Evolutionary conservation across 768 basidiomycete species (phyloP), one percentile per base, ranked within the genome.

Genomic region (Kwoniella mangroviensis): DNA sequence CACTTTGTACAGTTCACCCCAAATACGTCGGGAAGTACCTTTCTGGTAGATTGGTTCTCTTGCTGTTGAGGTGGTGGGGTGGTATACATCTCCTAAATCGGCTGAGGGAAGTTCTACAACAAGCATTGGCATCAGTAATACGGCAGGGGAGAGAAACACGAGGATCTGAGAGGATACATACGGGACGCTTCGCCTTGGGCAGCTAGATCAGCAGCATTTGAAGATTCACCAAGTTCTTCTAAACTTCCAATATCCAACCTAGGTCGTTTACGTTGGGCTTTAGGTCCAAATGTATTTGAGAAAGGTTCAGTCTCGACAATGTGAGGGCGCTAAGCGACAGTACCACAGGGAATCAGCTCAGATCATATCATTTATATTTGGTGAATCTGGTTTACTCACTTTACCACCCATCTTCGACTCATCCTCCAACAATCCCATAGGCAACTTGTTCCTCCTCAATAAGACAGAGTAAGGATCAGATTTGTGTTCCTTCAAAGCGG

Each of bases 1-100:
- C 73, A 99, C 96, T 84, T 99, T 99, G 88, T 99, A 98, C 7
- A 98, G 86, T 83, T 99, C 96, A 69, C 94, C 95, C 84, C 97
- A 98, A 70, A 99, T 99, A 22, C 96, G 90, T 43, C 91, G 87
- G 12, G 94, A 96, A 1, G 95, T 98, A 45, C 96, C 96, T 83
- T 98, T 98, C 61, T 91, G 88, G 78, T 94, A 97, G 68, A 96
- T 93, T 11, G 94, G 93, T 75, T 96, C 94, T 75, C 90, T 91
- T n/a, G 79, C 78, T 19, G 74, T 74, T 2, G 79, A 74, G n/a
- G 75, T 74, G 22, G 80, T 79, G 6, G 78, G 78, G 65, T 81
- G 80, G 59, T 81, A 81, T 11, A 74, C 70, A 53, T 76, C 78
- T 3, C 69, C 69, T 4, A 64, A 54, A 58, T 70, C 64, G 34